Conservation (phyloP, 257 asterid genomes). For the Solanum medicagineum region DNA sequence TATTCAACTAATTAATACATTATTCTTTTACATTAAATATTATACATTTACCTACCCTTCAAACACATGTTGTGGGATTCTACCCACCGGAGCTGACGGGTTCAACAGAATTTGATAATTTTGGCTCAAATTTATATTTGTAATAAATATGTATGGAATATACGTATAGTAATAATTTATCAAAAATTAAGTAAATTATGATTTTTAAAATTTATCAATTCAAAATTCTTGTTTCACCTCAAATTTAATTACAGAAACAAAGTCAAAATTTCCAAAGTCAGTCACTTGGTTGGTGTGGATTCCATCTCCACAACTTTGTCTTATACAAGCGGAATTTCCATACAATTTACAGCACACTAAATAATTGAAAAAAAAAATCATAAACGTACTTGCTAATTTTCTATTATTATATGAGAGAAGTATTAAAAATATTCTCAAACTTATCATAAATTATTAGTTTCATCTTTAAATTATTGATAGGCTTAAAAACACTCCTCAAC, state of each 20-base stretch:
- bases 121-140: not conserved
- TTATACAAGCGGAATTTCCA: not conserved
- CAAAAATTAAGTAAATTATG: not conserved
- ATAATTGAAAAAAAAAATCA: not conserved
- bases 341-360: not conserved
- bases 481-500: too few species aligned
- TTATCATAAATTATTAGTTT: too few species aligned
- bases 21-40: not conserved
- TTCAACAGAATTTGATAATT: rapidly evolving
- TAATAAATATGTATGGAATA: not conserved
- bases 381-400: not conserved
- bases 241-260: not conserved
- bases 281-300: not conserved
- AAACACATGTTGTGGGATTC: not conserved
- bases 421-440: too few species aligned
- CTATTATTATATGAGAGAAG: too few species aligned
- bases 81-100: too few species aligned
- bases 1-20: not conserved
- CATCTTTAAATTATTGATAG: too few species aligned
- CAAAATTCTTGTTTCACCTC: not conserved
- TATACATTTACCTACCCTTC: not conserved
- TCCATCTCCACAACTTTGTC: not conserved
- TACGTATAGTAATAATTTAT: not conserved
- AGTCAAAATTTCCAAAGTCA: not conserved
- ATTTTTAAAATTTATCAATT: not conserved